Percentiles rank a stretch among this genome's conserved stretches.
Conservation (phyloP, 164 flowering plant genomes). For the Vitis labrusca region DNA sequence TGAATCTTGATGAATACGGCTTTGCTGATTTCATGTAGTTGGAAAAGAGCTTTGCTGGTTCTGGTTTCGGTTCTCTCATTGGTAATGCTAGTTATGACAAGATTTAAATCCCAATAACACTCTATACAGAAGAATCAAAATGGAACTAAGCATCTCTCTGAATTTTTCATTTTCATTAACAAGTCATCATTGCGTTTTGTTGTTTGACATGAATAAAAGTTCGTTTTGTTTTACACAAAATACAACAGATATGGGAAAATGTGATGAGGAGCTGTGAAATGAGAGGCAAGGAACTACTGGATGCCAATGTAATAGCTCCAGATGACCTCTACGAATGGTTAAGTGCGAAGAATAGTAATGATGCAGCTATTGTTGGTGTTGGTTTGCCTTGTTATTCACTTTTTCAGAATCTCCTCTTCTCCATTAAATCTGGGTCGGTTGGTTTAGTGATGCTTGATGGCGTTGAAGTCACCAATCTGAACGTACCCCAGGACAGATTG, state of each 20-base stretch:
- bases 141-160: background rate
- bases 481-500: conserved; percentile 77
- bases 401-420: conserved; percentile 49
- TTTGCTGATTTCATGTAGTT: too few relatives aligned
- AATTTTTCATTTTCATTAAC: background rate
- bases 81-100: too few relatives aligned
- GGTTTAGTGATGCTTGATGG: conserved; percentile 68
- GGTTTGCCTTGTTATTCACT: conserved; percentile 71
- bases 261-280: conserved; percentile 56
- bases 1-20: too few relatives aligned
- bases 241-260: conserved; percentile 68
- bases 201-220: background rate
- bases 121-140: background rate
- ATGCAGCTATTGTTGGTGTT: conserved; percentile 44
- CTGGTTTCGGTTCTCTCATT: too few relatives aligned
- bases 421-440: conserved; percentile 64
- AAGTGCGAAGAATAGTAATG: conserved; percentile 46
- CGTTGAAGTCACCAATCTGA: conserved; percentile 59
- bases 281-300: conserved; percentile 67
- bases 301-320: conserved; percentile 45
- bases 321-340: conserved; percentile 69
- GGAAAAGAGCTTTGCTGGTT: too few relatives aligned
- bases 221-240: conserved; percentile 1
- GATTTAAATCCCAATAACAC: too few relatives aligned
- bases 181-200: background rate